Evolutionary conservation across 768 basidiomycete genomes (phyloP).

Genomic region (Austroboletus festivus): DNA sequence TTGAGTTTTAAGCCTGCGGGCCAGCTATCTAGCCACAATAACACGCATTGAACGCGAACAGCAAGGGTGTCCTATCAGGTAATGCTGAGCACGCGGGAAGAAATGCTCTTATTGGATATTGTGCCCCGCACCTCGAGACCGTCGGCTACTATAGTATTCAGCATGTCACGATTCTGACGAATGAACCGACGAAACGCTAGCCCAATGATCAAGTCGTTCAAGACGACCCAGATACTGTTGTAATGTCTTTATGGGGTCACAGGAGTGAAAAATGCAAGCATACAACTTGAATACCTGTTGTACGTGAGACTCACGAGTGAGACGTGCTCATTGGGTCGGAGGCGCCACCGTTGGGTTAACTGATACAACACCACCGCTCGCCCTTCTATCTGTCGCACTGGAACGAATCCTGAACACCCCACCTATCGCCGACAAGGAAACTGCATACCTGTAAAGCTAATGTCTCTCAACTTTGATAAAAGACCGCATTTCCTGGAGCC

Average conservation of each 20-base stretch:
- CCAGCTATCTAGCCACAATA: slow-evolving; percentile 92
- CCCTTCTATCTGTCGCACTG: slow-evolving; percentile 62
- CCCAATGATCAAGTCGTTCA: slow-evolving; percentile 90
- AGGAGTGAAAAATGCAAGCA: not conserved
- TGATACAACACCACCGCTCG: slow-evolving; percentile 47
- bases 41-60: slow-evolving; percentile 43
- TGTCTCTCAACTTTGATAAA: slow-evolving; percentile 14
- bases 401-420: not conserved
- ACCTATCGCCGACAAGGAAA: not conserved
- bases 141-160: slow-evolving; percentile 40
- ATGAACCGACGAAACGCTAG: slow-evolving; percentile 68
- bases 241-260: slow-evolving; percentile 59
- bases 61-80: slow-evolving; percentile 22
- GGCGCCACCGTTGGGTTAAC: slow-evolving; percentile 36
- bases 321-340: slow-evolving; percentile 34
- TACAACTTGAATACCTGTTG: slow-evolving; percentile 50
- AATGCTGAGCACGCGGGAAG: not conserved
- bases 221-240: slow-evolving; percentile 85
- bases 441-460: slow-evolving; percentile 27
- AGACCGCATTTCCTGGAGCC: not conserved
- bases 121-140: slow-evolving; percentile 51
- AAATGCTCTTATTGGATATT: not conserved
- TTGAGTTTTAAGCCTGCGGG: slow-evolving; percentile 96
- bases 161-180: slow-evolving; percentile 53
- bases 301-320: slow-evolving; percentile 52